phyloP scores from a whole-genome alignment of 139 green algal genomes.

The Parachlorella kessleri region DNA sequence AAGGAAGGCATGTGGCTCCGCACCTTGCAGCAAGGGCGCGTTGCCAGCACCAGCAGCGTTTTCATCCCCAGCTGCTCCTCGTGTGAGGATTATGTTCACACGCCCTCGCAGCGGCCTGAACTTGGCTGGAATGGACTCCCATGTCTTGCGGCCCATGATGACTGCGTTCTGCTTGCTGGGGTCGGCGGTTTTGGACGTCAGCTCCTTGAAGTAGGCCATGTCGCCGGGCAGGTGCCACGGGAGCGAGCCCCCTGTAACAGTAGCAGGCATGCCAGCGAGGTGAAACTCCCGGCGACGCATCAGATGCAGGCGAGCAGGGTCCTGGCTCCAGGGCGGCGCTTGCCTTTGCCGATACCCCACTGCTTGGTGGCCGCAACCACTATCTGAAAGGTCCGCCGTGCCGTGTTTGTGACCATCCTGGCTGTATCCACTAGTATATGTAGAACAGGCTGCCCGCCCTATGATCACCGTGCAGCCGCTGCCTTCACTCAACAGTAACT shows the following conservation, averaged over 20 bases:
- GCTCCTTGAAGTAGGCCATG: conserved; percentile 93
- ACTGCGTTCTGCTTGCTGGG: conserved; percentile 86
- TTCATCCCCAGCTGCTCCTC: conserved; percentile 34
- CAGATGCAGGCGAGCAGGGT: conserved; percentile 1
- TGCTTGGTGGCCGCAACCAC: conserved; percentile 86
- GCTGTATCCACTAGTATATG: too few species aligned
- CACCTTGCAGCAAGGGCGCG: not conserved
- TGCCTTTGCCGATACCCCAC: conserved; percentile 85
- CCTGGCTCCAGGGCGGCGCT: not conserved
- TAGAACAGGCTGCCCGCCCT: too few species aligned
- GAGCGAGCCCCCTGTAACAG: conserved; percentile 50
- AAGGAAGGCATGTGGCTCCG: too few species aligned
- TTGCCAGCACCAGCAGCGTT: conserved; percentile 23
- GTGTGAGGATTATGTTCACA: conserved; percentile 95
- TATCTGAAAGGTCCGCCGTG: conserved; percentile 74
- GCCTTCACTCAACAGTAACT: too few species aligned
- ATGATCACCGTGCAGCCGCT: too few species aligned
- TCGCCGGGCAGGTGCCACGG: conserved; percentile 86
- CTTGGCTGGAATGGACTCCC: conserved; percentile 93
- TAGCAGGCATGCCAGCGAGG: too few species aligned
- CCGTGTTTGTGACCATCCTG: not conserved
- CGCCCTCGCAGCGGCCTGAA: conserved; percentile 90
- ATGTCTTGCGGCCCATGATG: conserved; percentile 99
- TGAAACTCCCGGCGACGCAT: not conserved
- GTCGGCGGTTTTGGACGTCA: conserved; percentile 73